Evolutionary conservation across 2,329 filamentous ascomycete species (phyloP).

Genomic region (Celoporthe dispersa): DNA sequence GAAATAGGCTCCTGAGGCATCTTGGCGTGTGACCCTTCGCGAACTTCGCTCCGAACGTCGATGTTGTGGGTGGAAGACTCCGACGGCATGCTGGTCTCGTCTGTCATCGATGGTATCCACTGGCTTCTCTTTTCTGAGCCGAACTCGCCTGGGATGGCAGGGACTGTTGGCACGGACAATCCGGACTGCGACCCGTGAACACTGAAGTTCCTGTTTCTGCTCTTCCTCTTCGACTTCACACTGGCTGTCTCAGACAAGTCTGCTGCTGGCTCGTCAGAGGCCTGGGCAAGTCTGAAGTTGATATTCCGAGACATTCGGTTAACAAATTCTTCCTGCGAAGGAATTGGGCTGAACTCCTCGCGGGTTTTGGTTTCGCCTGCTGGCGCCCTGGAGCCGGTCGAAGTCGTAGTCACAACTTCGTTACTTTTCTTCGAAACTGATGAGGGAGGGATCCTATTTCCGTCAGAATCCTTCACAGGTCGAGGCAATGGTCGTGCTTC

Average conservation of each 20-base stretch:
- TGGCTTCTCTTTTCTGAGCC: slow-evolving; percentile 3
- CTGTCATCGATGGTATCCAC: not conserved
- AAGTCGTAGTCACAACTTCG: not conserved
- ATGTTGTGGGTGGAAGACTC: not conserved
- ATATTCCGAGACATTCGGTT: slow-evolving; percentile 8
- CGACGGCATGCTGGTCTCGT: not conserved
- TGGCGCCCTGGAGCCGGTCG: not conserved
- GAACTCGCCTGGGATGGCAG: slow-evolving; percentile 3
- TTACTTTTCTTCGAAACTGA: not conserved
- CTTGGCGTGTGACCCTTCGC: not conserved
- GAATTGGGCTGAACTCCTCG: not conserved
- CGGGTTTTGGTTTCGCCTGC: not conserved
- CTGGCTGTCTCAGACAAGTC: not conserved
- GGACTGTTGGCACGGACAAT: not conserved
- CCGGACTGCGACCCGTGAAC: slow-evolving; percentile 7
- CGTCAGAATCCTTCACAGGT: not conserved
- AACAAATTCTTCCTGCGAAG: slow-evolving; percentile 13
- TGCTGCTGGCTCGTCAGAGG: not conserved
- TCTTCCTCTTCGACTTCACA: slow-evolving; percentile 1
- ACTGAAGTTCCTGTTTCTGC: slow-evolving; percentile 16
- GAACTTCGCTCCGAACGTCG: not conserved
- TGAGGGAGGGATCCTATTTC: not conserved
- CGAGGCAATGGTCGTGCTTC: not conserved
- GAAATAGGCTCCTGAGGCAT: not conserved
- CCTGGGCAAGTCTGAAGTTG: not conserved